Percentiles rank a stretch among this genome's conserved stretches.
phyloP scores from a whole-genome alignment of 805 yeast genomes.

The Lipomyces mesembrius region DNA sequence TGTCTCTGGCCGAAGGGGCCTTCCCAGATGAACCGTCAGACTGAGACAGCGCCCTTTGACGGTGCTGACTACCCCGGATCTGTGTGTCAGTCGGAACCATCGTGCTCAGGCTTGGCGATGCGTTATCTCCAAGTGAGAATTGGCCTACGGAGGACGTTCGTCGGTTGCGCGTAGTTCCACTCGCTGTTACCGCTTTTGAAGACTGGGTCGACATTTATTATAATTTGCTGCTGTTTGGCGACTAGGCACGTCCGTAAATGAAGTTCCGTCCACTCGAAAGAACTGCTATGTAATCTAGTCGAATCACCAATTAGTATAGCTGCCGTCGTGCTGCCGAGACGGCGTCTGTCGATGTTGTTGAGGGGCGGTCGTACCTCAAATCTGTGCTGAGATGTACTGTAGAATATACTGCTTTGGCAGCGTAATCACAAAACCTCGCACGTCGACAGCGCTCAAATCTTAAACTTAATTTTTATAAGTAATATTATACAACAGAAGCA shows the following conservation, averaged over 20 bases:
- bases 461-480: not conserved
- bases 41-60: constrained; percentile 44
- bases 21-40: not conserved
- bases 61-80: constrained; percentile 49
- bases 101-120: constrained; percentile 69
- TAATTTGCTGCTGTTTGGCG: not conserved
- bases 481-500: not conserved
- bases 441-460: not conserved
- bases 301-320: not conserved
- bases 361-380: not conserved
- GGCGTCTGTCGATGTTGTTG: not conserved
- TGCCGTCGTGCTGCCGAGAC: not conserved
- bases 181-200: not conserved
- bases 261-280: not conserved
- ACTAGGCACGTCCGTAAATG: too few relatives aligned
- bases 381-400: not conserved
- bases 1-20: constrained; percentile 5
- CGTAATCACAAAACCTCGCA: not conserved
- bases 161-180: constrained; percentile 35
- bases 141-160: constrained; percentile 76
- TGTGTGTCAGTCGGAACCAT: constrained; percentile 57
- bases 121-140: constrained; percentile 72
- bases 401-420: not conserved
- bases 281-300: not conserved
- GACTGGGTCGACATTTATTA: not conserved